These are phyloP conservation scores for Quercus rubra DNA, from an alignment of 306 rosid species.

Conservation along the genomic window DNA sequence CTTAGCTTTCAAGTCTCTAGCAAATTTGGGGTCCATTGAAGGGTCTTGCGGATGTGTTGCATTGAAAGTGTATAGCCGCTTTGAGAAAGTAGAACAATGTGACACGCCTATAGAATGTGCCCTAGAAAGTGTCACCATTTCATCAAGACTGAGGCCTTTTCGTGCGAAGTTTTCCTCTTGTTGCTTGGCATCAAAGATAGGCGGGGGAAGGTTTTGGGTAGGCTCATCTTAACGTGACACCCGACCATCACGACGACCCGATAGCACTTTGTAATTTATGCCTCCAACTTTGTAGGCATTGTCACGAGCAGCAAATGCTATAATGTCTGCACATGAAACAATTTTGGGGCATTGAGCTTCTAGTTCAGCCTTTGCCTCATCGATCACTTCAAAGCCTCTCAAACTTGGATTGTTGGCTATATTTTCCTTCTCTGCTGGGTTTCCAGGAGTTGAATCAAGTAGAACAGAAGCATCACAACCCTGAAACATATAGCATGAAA, in stretches of 20 bases:
- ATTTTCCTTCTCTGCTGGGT: conserved; percentile 31
- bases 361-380: conserved; percentile 29
- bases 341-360: conserved; percentile 37
- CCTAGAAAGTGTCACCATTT: neutral
- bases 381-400: conserved; percentile 37
- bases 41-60: conserved; percentile 16
- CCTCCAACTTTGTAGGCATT: conserved; percentile 1
- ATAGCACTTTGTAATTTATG: neutral
- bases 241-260: neutral
- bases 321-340: conserved; percentile 40
- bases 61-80: conserved; percentile 1
- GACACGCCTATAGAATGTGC: conserved; percentile 9
- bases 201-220: neutral
- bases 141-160: conserved; percentile 10
- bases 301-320: conserved; percentile 43
- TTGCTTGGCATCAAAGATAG: neutral
- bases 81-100: conserved; percentile 12
- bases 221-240: neutral
- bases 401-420: conserved; percentile 35
- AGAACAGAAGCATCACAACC: conserved; percentile 40
- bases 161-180: neutral
- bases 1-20: neutral
- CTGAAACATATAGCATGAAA: conserved; percentile 4
- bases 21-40: conserved; percentile 1
- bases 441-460: conserved; percentile 27